Percentiles rank a stretch among this genome's conserved stretches.
Conservation (phyloP, 176 grass and related monocot genomes). For the Phoenix dactylifera region DNA sequence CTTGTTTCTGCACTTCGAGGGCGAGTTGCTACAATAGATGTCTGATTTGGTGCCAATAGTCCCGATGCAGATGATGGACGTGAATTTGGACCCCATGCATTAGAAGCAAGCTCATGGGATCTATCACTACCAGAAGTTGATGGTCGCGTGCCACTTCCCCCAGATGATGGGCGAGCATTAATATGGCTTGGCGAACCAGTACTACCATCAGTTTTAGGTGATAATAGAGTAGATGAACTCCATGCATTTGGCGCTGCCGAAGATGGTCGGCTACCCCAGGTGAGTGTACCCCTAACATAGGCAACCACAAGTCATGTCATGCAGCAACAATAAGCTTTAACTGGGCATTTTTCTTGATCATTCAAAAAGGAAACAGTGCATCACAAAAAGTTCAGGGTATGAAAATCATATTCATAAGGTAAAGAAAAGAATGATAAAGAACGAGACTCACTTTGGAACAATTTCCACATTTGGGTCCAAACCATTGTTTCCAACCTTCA, state of each 20-base stretch:
- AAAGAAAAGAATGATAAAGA: slow-evolving; percentile 13
- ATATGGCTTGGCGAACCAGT: slow-evolving; percentile 47
- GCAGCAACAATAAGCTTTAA: no score
- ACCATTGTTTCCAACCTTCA: slow-evolving; percentile 98
- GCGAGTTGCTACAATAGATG: slow-evolving; percentile 37
- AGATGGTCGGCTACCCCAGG: slow-evolving; percentile 74
- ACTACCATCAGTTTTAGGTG: slow-evolving; percentile 63
- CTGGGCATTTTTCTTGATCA: no score
- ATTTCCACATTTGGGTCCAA: slow-evolving; percentile 91
- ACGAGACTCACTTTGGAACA: slow-evolving; percentile 82
- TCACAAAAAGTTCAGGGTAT: no score
- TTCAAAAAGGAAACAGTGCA: no score
- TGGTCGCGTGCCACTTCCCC: slow-evolving; percentile 72
- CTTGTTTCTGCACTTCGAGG: slow-evolving; percentile 96
- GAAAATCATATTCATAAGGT: not conserved
- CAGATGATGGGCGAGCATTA: slow-evolving; percentile 54
- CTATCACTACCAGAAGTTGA: slow-evolving; percentile 88
- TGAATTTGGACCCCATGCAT: slow-evolving; percentile 77
- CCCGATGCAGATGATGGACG: slow-evolving; percentile 79
- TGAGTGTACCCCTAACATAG: slow-evolving; percentile 67
- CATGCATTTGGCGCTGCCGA: slow-evolving; percentile 70
- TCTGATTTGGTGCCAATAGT: slow-evolving; percentile 50
- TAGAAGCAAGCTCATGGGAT: slow-evolving; percentile 45
- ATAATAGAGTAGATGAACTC: slow-evolving; percentile 64
- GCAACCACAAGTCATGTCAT: not conserved